Conservation (phyloP, 345 rosid genomes). For the Combretum micranthum region DNA sequence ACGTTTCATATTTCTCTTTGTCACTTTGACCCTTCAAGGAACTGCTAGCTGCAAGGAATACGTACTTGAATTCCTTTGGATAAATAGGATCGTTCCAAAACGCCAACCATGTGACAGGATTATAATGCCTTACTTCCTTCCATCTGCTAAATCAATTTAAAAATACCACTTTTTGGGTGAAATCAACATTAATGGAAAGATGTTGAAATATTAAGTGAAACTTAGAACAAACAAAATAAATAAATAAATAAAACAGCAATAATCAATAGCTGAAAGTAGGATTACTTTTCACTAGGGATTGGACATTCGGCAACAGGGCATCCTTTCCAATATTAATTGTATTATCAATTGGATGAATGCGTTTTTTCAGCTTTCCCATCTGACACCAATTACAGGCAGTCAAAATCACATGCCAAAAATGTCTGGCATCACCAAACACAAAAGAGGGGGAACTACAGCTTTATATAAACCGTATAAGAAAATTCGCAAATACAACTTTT, state of each 20-base stretch:
- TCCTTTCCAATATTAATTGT: conserved; percentile 93
- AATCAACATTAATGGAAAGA: no score
- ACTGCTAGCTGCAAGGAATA: conserved; percentile 96
- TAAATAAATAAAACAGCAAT: no score
- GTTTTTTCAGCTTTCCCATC: conserved; percentile 98
- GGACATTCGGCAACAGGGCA: conserved; percentile 89
- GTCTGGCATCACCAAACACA: no score
- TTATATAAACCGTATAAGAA: no score
- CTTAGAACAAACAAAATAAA: no score
- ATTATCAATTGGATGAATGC: conserved; percentile 81
- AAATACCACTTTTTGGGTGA: not conserved
- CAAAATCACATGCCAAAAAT: no score
- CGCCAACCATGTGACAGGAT: conserved; percentile 98
- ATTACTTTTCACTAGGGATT: conserved; percentile 84
- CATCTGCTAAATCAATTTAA: conserved; percentile 49
- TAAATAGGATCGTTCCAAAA: conserved; percentile 98
- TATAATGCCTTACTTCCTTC: conserved; percentile 95
- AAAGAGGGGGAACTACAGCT: no score
- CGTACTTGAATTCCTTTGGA: conserved; percentile 86
- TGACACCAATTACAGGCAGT: conserved; percentile 17
- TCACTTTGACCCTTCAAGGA: conserved; percentile 96
- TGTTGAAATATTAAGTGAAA: no score
- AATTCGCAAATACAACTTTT: conserved; percentile 43
- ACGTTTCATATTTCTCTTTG: conserved; percentile 96
- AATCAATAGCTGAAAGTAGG: not conserved